Conservation (phyloP, 2,329 filamentous ascomycete species). For the Meredithiella fracta region DNA sequence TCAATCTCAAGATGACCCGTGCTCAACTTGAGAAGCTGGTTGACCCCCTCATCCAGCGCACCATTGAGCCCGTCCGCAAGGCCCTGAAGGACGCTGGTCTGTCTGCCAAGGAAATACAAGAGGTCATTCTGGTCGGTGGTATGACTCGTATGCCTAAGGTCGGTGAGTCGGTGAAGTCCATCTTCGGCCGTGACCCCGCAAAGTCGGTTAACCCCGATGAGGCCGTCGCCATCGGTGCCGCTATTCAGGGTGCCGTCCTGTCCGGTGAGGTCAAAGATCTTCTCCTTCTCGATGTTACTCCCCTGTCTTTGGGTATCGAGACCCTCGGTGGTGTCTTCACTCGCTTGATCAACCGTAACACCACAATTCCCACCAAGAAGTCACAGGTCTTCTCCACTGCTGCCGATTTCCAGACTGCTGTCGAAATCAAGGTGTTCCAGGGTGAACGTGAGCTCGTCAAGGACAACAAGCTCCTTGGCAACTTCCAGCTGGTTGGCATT, state of each 20-base stretch:
- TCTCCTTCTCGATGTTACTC: constrained; percentile 86
- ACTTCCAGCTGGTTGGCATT: constrained; percentile 98
- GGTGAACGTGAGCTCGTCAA: constrained; percentile 97
- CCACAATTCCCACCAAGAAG: constrained; percentile 98
- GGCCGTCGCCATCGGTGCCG: constrained; percentile 93
- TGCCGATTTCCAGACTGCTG: constrained; percentile 93
- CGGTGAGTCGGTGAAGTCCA: constrained; percentile 82
- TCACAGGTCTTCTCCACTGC: constrained; percentile 96
- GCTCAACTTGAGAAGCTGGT: constrained; percentile 87
- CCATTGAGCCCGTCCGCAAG: constrained; percentile 87
- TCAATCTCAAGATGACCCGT: constrained; percentile 86
- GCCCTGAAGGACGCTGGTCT: constrained; percentile 90
- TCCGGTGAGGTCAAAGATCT: constrained; percentile 95
- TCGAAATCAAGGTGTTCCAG: constrained; percentile 99
- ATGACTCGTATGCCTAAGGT: constrained; percentile 99
- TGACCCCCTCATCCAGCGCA: constrained; percentile 72
- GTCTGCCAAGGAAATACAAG: constrained; percentile 83
- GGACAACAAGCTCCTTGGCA: constrained; percentile 96
- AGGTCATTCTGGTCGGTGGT: constrained; percentile 94
- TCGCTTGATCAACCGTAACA: constrained; percentile 96
- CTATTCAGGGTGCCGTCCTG: constrained; percentile 91
- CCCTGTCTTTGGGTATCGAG: constrained; percentile 94
- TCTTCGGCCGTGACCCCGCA: constrained; percentile 89
- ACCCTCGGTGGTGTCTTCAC: constrained; percentile 97
- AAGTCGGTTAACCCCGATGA: constrained; percentile 98